Evolutionary conservation across 768 basidiomycete species (phyloP).

Genomic region (Pisolithus albus): DNA sequence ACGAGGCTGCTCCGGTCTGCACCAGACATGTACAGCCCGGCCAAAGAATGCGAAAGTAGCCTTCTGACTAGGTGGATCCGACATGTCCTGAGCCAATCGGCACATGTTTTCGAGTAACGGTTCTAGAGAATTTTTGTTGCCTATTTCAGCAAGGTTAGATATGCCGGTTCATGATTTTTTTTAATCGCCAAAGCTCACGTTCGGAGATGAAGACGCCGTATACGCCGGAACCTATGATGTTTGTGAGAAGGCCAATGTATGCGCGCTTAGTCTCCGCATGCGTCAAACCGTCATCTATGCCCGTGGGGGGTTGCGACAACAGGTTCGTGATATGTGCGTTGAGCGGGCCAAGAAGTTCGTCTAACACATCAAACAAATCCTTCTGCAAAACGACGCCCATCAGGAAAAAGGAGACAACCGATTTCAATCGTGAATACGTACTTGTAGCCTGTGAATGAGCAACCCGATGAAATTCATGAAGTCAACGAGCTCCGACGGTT

Average conservation of each 20-base stretch:
- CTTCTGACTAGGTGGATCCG: slow-evolving; percentile 72
- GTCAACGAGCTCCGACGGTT: slow-evolving; percentile 87
- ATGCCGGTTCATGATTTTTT: neutral
- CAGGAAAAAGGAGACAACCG: neutral
- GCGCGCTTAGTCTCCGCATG: slow-evolving; percentile 82
- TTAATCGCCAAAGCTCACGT: slow-evolving; percentile 39
- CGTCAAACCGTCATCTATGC: slow-evolving; percentile 80
- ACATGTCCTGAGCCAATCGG: slow-evolving; percentile 63
- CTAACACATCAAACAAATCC: slow-evolving; percentile 82
- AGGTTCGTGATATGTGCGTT: slow-evolving; percentile 73
- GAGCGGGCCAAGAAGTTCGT: slow-evolving; percentile 84
- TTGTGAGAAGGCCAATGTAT: slow-evolving; percentile 77
- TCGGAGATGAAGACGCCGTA: slow-evolving; percentile 83
- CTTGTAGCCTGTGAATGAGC: slow-evolving; percentile 87
- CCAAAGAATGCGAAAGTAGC: slow-evolving; percentile 75
- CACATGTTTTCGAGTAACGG: slow-evolving; percentile 69
- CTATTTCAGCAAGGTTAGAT: slow-evolving; percentile 22
- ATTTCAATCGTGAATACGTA: slow-evolving; percentile 24
- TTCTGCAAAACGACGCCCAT: slow-evolving; percentile 38
- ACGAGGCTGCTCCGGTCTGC: slow-evolving; percentile 37
- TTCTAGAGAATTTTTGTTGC: slow-evolving; percentile 66
- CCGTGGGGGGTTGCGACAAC: slow-evolving; percentile 72
- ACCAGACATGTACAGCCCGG: slow-evolving; percentile 63
- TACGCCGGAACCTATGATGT: slow-evolving; percentile 73
- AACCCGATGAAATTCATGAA: slow-evolving; percentile 94